These are phyloP conservation scores for Globisporangium barbulae DNA, from an alignment of 352 stramenopile genomes.

Conservation along the genomic window DNA sequence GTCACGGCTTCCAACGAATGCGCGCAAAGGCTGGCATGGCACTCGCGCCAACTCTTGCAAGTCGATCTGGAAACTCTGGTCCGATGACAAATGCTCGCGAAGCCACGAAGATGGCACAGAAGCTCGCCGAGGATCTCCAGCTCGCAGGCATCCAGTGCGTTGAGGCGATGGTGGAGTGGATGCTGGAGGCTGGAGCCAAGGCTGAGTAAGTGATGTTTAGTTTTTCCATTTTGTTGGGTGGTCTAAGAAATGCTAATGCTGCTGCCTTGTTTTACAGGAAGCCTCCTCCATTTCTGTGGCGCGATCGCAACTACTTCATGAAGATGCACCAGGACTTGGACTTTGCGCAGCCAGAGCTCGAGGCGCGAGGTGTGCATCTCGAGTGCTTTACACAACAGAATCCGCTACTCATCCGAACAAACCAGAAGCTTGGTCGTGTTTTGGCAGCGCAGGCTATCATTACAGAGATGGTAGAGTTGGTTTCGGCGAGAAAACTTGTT, in stretches of 20 bases:
- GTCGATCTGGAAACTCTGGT: conserved; percentile 12
- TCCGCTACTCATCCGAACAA: conserved; percentile 58
- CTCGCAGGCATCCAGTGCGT: conserved; percentile 67
- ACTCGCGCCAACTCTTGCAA: conserved; percentile 27
- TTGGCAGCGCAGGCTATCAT: conserved; percentile 73
- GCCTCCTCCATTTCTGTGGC: conserved; percentile 68
- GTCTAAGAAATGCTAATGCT: not conserved
- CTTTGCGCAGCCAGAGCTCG: conserved; percentile 55
- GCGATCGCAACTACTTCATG: conserved; percentile 68
- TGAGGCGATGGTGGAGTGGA: conserved; percentile 77
- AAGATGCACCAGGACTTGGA: conserved; percentile 72
- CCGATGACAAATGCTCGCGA: conserved; percentile 68
- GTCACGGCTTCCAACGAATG: conserved; percentile 29
- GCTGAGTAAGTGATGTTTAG: conserved; percentile 41
- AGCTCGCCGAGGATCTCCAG: conserved; percentile 62
- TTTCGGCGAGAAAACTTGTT: not conserved
- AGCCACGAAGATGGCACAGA: conserved; percentile 65
- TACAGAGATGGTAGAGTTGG: conserved; percentile 51
- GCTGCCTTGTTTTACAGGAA: conserved; percentile 25
- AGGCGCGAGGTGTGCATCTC: conserved; percentile 44
- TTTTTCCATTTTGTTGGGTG: not conserved
- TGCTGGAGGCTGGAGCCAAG: conserved; percentile 67
- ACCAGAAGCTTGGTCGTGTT: conserved; percentile 70
- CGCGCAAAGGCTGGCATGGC: conserved; percentile 42
- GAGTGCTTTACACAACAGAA: conserved; percentile 57